These are phyloP conservation scores for Lolium rigidum DNA, from an alignment of 176 grass and related monocot species.

Conservation along the genomic window DNA sequence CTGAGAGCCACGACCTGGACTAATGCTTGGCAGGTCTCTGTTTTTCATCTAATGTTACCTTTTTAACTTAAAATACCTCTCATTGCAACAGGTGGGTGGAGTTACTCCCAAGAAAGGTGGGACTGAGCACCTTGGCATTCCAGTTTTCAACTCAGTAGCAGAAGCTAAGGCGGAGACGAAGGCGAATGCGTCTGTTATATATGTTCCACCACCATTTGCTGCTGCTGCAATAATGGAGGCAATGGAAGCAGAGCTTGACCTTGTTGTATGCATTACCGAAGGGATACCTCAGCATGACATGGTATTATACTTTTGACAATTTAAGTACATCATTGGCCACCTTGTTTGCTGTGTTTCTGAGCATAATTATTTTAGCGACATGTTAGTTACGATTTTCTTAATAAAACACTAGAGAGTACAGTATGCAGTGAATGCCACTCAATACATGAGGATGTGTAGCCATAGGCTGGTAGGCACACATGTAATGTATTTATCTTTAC, in stretches of 20 bases:
- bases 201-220: slow-evolving; percentile 98
- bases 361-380: background rate
- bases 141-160: slow-evolving; percentile 89
- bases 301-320: slow-evolving; percentile 54
- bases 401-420: background rate
- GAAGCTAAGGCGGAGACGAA: slow-evolving; percentile 99
- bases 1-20: background rate
- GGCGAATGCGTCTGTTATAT: slow-evolving; percentile 98
- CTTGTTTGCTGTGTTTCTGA: slow-evolving; percentile 5
- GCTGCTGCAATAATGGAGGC: slow-evolving; percentile 96
- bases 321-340: background rate
- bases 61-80: slow-evolving; percentile 8
- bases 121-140: slow-evolving; percentile 93
- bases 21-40: slow-evolving; percentile 22
- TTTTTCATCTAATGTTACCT: background rate
- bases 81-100: slow-evolving; percentile 75
- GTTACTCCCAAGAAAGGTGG: slow-evolving; percentile 99
- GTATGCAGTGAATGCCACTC: background rate
- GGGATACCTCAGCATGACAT: slow-evolving; percentile 99
- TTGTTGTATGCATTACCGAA: slow-evolving; percentile 97
- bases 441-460: background rate
- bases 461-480: background rate
- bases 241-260: slow-evolving; percentile 92
- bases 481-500: slow-evolving; percentile 1
- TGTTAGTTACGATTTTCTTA: background rate